These are phyloP conservation scores for Chlorella vulgaris DNA, from an alignment of 139 green algal genomes.

Conservation along the genomic window DNA sequence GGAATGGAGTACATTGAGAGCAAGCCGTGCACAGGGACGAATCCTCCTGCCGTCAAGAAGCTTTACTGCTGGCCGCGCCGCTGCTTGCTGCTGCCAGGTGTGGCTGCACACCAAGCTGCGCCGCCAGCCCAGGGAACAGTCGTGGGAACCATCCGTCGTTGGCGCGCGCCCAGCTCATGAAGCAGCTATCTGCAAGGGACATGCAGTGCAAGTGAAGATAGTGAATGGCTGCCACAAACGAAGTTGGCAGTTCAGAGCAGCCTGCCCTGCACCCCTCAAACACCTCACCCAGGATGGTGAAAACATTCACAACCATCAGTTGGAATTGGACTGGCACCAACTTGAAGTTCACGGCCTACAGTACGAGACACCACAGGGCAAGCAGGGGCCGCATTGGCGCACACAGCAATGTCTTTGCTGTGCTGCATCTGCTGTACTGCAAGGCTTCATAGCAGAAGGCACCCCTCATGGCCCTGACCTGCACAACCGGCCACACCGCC, in stretches of 20 bases:
- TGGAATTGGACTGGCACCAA: slow-evolving; percentile 43
- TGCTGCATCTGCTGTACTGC: background rate
- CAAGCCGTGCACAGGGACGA: too few species aligned
- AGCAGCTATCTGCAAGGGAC: slow-evolving; percentile 28
- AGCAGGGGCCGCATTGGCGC: background rate
- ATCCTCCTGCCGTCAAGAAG: too few species aligned
- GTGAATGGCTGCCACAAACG: background rate
- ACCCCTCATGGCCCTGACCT: background rate
- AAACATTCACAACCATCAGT: slow-evolving; percentile 39
- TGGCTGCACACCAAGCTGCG: background rate
- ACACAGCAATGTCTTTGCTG: background rate
- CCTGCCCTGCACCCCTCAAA: background rate
- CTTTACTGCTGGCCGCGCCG: background rate
- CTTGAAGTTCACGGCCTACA: slow-evolving; percentile 42
- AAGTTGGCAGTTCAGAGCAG: background rate
- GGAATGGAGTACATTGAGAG: too few species aligned
- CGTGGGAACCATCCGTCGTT: slow-evolving; percentile 34
- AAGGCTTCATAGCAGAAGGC: background rate
- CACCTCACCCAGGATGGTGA: slow-evolving; percentile 35
- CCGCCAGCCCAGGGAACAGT: slow-evolving; percentile 1
- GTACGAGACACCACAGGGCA: background rate
- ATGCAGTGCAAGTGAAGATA: background rate
- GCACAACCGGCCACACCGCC: slow-evolving; percentile 38
- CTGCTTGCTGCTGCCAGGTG: background rate
- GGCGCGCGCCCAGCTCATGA: slow-evolving; percentile 30